Base-by-base conservation (phyloP, 176 grass and related monocot species). In the Puya raimondii region DNA sequence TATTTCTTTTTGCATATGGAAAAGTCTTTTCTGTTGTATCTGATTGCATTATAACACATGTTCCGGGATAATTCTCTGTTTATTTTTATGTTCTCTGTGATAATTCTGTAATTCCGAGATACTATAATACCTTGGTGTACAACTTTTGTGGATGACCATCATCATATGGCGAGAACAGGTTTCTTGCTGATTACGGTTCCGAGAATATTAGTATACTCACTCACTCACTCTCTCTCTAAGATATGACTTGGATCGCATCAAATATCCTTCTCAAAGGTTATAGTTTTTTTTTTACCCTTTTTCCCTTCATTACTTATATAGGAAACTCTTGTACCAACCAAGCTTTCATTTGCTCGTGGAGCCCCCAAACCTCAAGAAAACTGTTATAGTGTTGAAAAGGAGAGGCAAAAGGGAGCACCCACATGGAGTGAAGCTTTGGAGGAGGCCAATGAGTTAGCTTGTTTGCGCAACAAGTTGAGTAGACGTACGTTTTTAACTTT, bases 401-500 rank as follows among this genome's bases (percentile, higher is more conserved):
- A 57, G n/a, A 64, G 59, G 8, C 72, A 69, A 2, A 61, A 57
- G 66, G 73, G 78, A 76, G 67, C 75, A 71, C 54, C 76, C 48
- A 68, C 66, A 56, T 79, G 75, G 76, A 82, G 78, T 73, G 68
- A 73, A 68, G 69, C 73, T 74, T 29, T 64, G 11, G 84, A 82
- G 78, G 81, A 91, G 68, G 72, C 47, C 59, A 64, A 84, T 64
- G 72, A 91, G 65, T 72, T 87, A 47, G 65, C 26, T 50, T 76
- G 67, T 82, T 66, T 70, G 23, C 75, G 65, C 10, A 79, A 76
- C 70, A 74, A 47, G 71, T 52, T 69, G 71, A 80, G 23, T 68
- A 91, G 53, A 73, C 65, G 81, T 82, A 85, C 52, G 78, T 64
- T 65, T 48, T n/a, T n/a, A n/a, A n/a, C n/a, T n/a, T n/a, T n/a